These are phyloP conservation scores for Geotrichum europaeum DNA, from an alignment of 1,139 yeast species.

Conservation along the genomic window DNA sequence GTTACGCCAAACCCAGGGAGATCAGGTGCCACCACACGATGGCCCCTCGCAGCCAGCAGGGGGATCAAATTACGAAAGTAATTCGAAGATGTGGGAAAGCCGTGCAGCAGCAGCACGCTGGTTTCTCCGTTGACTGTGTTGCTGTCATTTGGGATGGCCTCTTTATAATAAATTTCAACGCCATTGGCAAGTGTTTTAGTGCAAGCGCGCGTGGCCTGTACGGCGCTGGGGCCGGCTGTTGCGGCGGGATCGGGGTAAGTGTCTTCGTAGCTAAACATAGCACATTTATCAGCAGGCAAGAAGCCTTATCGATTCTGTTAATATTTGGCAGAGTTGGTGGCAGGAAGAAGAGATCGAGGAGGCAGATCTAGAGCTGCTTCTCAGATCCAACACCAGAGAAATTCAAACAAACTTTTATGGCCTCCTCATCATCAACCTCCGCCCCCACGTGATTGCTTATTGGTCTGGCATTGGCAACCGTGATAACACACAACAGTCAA, in stretches of 20 bases:
- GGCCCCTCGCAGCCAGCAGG: slow-evolving; percentile 30
- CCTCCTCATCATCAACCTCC: too few relatives aligned
- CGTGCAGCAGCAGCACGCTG: slow-evolving; percentile 39
- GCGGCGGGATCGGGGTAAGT: neutral
- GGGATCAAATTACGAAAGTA: slow-evolving; percentile 39
- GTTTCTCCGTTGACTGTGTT: slow-evolving; percentile 34
- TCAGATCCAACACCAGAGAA: too few relatives aligned
- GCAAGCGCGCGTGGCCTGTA: neutral
- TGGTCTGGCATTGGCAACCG: too few relatives aligned
- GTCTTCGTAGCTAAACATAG: neutral
- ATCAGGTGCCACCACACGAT: slow-evolving; percentile 40
- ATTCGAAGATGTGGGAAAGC: slow-evolving; percentile 42
- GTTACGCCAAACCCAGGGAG: slow-evolving; percentile 44
- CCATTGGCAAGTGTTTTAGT: slow-evolving; percentile 19
- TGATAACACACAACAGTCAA: too few relatives aligned
- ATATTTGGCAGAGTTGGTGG: too few relatives aligned
- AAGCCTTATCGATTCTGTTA: too few relatives aligned
- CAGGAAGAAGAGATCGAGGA: too few relatives aligned
- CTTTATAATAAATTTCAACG: slow-evolving; percentile 37
- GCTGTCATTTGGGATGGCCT: slow-evolving; percentile 27
- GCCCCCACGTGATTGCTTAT: too few relatives aligned
- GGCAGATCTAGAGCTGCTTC: too few relatives aligned
- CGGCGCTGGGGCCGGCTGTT: neutral
- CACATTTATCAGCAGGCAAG: too few relatives aligned
- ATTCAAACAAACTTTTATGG: too few relatives aligned